Evolutionary conservation across 148 eudicot species (phyloP).

Genomic region (Drosera capensis): DNA sequence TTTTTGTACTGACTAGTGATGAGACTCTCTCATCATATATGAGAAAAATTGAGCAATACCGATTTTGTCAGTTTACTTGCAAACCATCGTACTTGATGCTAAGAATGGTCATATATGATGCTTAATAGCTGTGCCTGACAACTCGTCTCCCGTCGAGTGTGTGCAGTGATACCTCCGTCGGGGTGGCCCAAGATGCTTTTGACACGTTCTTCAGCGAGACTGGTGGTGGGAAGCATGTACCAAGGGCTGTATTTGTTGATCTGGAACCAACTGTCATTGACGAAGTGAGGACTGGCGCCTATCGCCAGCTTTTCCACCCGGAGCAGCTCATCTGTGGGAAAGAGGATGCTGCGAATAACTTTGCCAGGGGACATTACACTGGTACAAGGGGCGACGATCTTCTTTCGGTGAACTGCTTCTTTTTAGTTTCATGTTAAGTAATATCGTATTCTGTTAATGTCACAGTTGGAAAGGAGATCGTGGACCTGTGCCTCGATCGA

Average conservation of each 20-base stretch:
- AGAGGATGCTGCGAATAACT: constrained; percentile 51
- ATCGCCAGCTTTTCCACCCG: constrained; percentile 52
- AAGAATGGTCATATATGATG: too few species aligned
- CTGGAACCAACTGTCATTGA: constrained; percentile 50
- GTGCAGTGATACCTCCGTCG: constrained; percentile 28
- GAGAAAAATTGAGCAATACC: too few species aligned
- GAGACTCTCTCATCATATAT: too few species aligned
- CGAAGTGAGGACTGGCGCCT: constrained; percentile 33
- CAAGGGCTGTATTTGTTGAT: constrained; percentile 44
- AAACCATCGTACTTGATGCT: too few species aligned
- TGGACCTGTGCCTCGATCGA: constrained; percentile 39
- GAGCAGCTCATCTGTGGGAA: constrained; percentile 50
- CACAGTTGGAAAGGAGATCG: constrained; percentile 46
- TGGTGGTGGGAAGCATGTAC: constrained; percentile 43
- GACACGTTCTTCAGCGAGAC: constrained; percentile 58
- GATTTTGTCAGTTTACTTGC: too few species aligned
- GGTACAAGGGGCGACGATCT: constrained; percentile 16
- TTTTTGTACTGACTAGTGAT: too few species aligned
- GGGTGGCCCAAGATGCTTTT: constrained; percentile 36
- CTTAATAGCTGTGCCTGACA: too few species aligned
- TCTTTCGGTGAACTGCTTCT: too few species aligned
- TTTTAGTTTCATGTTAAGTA: constrained; percentile 1
- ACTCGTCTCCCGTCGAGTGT: too few species aligned
- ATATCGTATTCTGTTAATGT: neutral
- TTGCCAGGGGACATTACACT: constrained; percentile 50